Evolutionary conservation across 805 yeast species (phyloP).

Genomic region (Candida maris): DNA sequence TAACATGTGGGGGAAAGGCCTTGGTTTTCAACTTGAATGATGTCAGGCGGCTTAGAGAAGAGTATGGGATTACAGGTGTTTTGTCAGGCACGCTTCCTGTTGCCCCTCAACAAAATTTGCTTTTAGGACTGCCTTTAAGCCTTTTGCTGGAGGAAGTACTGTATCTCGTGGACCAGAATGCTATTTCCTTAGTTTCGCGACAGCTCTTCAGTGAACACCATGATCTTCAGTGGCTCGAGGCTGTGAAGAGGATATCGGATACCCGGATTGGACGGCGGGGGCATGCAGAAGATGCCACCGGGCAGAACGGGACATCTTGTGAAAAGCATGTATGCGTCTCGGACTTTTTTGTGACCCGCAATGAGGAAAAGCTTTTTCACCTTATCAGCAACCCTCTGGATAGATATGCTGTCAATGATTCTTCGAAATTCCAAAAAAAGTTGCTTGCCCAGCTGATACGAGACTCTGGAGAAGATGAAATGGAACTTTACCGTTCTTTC

Average conservation of each 20-base stretch:
- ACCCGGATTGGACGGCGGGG: neutral
- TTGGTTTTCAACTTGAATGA: conserved; percentile 57
- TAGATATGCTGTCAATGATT: neutral
- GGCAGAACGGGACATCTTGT: neutral
- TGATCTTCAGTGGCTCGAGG: neutral
- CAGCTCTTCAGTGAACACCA: neutral
- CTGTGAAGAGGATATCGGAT: neutral
- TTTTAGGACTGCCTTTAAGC: conserved; percentile 78
- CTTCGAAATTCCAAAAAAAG: conserved; percentile 4
- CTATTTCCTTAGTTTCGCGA: conserved; percentile 5
- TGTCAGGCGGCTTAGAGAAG: conserved; percentile 50
- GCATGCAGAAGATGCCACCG: neutral
- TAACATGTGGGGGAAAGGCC: conserved; percentile 41
- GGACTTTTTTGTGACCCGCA: conserved; percentile 20
- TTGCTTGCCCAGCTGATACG: conserved; percentile 3
- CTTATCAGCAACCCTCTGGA: neutral
- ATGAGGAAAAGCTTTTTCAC: conserved; percentile 8
- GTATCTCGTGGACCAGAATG: conserved; percentile 47
- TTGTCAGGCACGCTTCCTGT: conserved; percentile 79
- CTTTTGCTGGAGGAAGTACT: conserved; percentile 69
- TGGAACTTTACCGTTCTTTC: conserved; percentile 16
- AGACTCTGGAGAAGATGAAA: neutral
- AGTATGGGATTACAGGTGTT: conserved; percentile 67
- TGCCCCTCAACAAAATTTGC: conserved; percentile 92
- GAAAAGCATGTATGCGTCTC: neutral